phyloP scores from a whole-genome alignment of 768 basidiomycete genomes.

The Russula virescens region DNA sequence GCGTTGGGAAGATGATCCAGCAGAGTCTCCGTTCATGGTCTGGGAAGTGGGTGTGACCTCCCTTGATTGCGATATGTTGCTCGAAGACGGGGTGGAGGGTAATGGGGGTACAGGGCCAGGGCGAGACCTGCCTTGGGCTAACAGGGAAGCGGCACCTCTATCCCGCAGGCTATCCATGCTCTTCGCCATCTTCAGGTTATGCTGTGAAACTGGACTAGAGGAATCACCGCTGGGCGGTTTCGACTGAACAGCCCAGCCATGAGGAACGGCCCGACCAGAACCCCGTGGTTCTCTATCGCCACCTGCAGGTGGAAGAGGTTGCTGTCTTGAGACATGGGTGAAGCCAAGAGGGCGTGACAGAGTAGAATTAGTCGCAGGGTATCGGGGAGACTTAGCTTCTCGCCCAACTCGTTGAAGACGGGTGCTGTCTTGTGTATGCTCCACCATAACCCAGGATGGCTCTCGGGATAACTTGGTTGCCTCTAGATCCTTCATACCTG shows the following conservation, averaged over 20 bases:
- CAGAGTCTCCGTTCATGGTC: conserved; percentile 2
- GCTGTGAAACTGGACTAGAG: conserved; percentile 16
- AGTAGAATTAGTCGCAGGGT: conserved; percentile 9
- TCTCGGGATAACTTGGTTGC: conserved; percentile 14
- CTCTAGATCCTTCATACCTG: conserved; percentile 11
- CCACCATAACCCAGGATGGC: conserved; percentile 18
- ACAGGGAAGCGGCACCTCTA: conserved; percentile 2
- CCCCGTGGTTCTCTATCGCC: conserved; percentile 22
- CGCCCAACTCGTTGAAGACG: conserved; percentile 16
- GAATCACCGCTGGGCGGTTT: conserved; percentile 29
- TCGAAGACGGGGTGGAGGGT: conserved; percentile 9
- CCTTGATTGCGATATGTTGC: background rate
- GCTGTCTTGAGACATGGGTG: conserved; percentile 24
- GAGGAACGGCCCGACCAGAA: conserved; percentile 40
- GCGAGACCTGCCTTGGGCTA: conserved; percentile 14
- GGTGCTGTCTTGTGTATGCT: background rate
- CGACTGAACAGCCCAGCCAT: conserved; percentile 45
- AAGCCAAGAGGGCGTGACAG: conserved; percentile 23
- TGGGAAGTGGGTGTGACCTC: conserved; percentile 10
- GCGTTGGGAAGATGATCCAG: conserved; percentile 6
- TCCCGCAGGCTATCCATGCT: conserved; percentile 25
- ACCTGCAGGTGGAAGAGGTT: conserved; percentile 19
- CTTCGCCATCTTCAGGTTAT: conserved; percentile 24
- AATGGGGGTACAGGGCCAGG: conserved; percentile 14
- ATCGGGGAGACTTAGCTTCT: conserved; percentile 21